phyloP scores from a whole-genome alignment of 768 basidiomycete genomes.

The Lentinula sp. region DNA sequence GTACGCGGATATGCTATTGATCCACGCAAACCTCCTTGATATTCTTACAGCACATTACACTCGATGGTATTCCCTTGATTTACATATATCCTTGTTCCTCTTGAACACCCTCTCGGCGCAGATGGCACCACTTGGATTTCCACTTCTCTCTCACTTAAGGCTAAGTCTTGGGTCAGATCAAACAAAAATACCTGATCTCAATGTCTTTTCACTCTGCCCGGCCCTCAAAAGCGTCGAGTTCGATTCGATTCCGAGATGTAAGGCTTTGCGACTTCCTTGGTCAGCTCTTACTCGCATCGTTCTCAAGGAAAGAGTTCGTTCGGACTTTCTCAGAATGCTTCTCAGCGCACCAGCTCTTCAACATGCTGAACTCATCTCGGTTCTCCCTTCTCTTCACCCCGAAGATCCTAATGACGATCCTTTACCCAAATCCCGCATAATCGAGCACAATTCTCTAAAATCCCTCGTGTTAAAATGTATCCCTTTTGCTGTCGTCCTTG shows the following conservation, averaged over 20 bases:
- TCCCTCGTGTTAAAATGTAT: constrained; percentile 1
- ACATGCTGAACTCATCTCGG: background rate
- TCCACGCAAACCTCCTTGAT: constrained; percentile 4
- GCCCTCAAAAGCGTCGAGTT: constrained; percentile 3
- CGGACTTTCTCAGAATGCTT: constrained; percentile 2
- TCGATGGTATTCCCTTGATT: constrained; percentile 2
- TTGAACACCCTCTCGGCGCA: constrained; percentile 1
- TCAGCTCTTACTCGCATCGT: background rate
- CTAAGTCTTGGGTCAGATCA: background rate
- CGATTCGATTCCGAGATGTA: constrained; percentile 3
- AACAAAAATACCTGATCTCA: background rate
- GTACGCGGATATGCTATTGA: constrained; percentile 1
- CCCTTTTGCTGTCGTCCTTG: constrained; percentile 1
- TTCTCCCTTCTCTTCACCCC: constrained; percentile 1
- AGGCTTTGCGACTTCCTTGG: background rate
- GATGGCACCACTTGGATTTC: background rate
- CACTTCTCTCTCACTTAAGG: background rate
- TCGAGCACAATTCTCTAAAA: background rate
- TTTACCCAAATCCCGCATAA: constrained; percentile 1
- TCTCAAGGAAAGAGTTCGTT: background rate
- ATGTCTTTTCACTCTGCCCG: constrained; percentile 2
- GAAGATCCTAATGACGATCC: constrained; percentile 1
- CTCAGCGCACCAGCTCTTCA: background rate
- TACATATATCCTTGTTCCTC: constrained; percentile 4
- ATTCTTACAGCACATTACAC: constrained; percentile 1